A percentile compares a stretch with the other conserved stretches of the same genome.
Evolutionary conservation across 495 filamentous ascomycete genomes (phyloP).

Genomic region (Apodospora peruviana): DNA sequence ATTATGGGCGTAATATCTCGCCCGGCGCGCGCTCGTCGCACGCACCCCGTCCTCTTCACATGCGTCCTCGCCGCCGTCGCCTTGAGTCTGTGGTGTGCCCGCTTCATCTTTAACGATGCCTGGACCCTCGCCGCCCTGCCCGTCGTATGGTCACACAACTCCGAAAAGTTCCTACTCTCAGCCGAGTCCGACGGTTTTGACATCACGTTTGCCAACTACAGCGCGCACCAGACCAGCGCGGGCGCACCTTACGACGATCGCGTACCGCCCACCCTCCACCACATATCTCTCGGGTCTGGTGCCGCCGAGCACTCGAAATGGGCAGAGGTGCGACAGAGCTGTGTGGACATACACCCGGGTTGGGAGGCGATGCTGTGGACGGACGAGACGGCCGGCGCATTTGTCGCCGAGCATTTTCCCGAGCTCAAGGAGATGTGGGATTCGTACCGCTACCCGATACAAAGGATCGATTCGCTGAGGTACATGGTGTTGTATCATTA

Average conservation of each 20-base stretch:
- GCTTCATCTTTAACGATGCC: constrained; percentile 16
- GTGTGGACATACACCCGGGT: constrained; percentile 29
- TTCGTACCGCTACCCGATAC: constrained; percentile 28
- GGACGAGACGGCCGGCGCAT: constrained; percentile 23
- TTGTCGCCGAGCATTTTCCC: constrained; percentile 27
- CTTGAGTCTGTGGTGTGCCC: constrained; percentile 11
- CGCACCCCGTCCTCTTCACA: constrained; percentile 9
- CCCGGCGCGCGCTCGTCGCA: constrained; percentile 9
- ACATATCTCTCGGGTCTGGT: constrained; percentile 29
- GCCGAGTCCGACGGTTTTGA: constrained; percentile 29
- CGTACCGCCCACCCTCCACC: constrained; percentile 33
- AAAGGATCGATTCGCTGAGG: constrained; percentile 30
- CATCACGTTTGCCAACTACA: constrained; percentile 34
- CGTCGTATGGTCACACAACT: constrained; percentile 19
- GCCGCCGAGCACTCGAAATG: constrained; percentile 20
- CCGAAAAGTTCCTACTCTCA: constrained; percentile 23
- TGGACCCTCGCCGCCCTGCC: constrained; percentile 27
- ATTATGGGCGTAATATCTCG: constrained; percentile 10
- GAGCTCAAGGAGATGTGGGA: constrained; percentile 22
- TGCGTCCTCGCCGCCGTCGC: constrained; percentile 4
- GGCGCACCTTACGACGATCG: constrained; percentile 24
- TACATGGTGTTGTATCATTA: constrained; percentile 34
- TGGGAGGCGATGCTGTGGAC: constrained; percentile 35
- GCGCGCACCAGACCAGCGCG: constrained; percentile 20
- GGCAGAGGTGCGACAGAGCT: constrained; percentile 27